These are phyloP conservation scores for Gymnopilus dilepis DNA, from an alignment of 768 basidiomycete genomes.

Conservation along the genomic window DNA sequence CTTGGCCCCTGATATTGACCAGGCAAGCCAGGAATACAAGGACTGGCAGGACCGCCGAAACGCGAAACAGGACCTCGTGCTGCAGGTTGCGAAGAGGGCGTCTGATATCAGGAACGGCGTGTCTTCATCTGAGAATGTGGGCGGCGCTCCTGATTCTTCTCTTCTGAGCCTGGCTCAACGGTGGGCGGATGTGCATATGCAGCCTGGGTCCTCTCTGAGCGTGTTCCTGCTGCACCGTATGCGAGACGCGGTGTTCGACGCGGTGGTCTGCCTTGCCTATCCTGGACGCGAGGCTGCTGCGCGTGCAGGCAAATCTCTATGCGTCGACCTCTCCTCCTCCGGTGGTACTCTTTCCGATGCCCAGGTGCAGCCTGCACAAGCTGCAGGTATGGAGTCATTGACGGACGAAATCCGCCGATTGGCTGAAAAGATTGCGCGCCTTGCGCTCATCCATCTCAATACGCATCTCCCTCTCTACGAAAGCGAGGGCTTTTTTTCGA, in stretches of 20 bases:
- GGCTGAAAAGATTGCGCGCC: conserved; percentile 71
- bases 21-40: conserved; percentile 25
- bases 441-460: conserved; percentile 76
- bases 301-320: conserved; percentile 15
- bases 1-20: conserved; percentile 29
- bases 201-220: conserved; percentile 60
- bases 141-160: conserved; percentile 5
- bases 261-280: conserved; percentile 58
- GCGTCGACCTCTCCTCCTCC: conserved; percentile 13
- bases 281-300: conserved; percentile 47
- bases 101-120: conserved; percentile 40
- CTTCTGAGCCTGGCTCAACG: conserved; percentile 62
- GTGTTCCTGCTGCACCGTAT: conserved; percentile 66
- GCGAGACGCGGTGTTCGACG: conserved; percentile 64
- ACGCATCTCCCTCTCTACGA: conserved; percentile 83
- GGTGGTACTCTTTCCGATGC: conserved; percentile 5
- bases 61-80: conserved; percentile 67
- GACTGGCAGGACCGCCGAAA: conserved; percentile 59
- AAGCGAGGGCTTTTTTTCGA: conserved; percentile 55
- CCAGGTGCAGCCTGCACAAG: conserved; percentile 28
- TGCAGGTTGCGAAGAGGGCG: conserved; percentile 79
- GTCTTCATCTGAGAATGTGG: conserved; percentile 17
- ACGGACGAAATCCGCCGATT: conserved; percentile 71
- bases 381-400: conserved; percentile 75
- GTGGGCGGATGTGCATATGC: conserved; percentile 76